Percentiles rank a stretch among this genome's conserved stretches.
These are phyloP conservation scores for Tubosaeta sp. DNA, from an alignment of 768 basidiomycete species.

Conservation along the genomic window DNA sequence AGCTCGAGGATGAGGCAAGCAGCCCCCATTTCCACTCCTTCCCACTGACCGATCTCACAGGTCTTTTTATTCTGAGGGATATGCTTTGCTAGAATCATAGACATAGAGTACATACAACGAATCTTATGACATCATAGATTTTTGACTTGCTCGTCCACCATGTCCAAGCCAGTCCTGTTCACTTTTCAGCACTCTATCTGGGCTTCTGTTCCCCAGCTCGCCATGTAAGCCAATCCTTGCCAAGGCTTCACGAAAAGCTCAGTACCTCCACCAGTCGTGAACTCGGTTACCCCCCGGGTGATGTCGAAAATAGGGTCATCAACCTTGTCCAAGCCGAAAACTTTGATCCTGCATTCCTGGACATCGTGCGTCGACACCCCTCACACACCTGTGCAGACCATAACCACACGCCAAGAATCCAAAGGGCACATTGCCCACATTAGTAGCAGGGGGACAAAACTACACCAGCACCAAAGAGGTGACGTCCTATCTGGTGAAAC, in stretches of 20 bases:
- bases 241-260: too few relatives aligned
- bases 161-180: slow-evolving; percentile 31
- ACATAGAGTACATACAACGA: background rate
- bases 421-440: slow-evolving; percentile 40
- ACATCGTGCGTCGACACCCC: slow-evolving; percentile 28
- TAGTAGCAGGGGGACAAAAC: slow-evolving; percentile 32
- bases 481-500: slow-evolving; percentile 36
- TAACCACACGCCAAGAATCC: slow-evolving; percentile 36
- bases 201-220: slow-evolving; percentile 39
- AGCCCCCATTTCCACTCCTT: too few relatives aligned
- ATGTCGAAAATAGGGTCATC: slow-evolving; percentile 33
- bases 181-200: slow-evolving; percentile 37
- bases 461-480: slow-evolving; percentile 42
- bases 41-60: slow-evolving; percentile 23
- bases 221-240: slow-evolving; percentile 30
- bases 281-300: slow-evolving; percentile 37
- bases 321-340: slow-evolving; percentile 47
- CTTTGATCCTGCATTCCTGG: slow-evolving; percentile 43
- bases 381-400: background rate
- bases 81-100: background rate
- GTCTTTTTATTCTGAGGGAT: slow-evolving; percentile 38
- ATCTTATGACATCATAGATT: slow-evolving; percentile 1
- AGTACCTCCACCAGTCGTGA: slow-evolving; percentile 32
- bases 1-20: slow-evolving; percentile 80
- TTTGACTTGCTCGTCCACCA: background rate